Percentiles rank a stretch among this genome's conserved stretches.
Evolutionary conservation across 2,329 filamentous ascomycete species (phyloP).

Genomic region (Paraphoma chrysanthemicola): DNA sequence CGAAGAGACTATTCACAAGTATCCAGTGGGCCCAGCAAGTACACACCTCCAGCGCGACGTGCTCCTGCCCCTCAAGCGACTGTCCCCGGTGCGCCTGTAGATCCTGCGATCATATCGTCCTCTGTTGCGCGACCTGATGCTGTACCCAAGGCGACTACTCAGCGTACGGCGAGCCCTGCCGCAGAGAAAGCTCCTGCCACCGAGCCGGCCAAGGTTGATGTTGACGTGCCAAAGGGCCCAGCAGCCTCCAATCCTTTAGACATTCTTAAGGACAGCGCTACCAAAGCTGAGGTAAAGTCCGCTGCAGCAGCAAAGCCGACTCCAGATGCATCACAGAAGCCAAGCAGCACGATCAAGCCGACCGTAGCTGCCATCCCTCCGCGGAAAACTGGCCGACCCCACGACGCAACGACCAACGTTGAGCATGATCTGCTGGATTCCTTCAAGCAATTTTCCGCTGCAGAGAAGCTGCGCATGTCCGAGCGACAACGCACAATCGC

Average conservation of each 20-base stretch:
- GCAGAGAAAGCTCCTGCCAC: background rate
- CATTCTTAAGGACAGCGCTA: too few species aligned
- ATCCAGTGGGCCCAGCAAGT: constrained; percentile 70
- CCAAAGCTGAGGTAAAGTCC: too few species aligned
- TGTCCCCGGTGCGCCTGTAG: constrained; percentile 77
- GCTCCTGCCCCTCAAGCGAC: constrained; percentile 77
- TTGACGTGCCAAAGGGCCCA: constrained; percentile 24
- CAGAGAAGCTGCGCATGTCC: constrained; percentile 66
- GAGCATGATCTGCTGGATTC: constrained; percentile 67
- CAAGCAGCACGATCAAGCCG: constrained; percentile 38
- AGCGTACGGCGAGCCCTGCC: too few species aligned
- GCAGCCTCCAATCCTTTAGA: background rate
- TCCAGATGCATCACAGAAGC: constrained; percentile 25
- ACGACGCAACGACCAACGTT: constrained; percentile 66
- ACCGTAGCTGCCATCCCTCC: constrained; percentile 30
- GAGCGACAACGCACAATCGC: constrained; percentile 62
- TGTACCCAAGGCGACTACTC: constrained; percentile 22
- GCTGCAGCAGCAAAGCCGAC: constrained; percentile 13
- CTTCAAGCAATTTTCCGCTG: constrained; percentile 69
- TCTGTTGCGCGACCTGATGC: constrained; percentile 65
- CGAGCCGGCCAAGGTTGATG: background rate
- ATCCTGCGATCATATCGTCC: constrained; percentile 91
- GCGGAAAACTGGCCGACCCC: constrained; percentile 50
- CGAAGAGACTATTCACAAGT: constrained; percentile 76
- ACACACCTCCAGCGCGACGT: constrained; percentile 87